A percentile compares a stretch with the other conserved stretches of the same genome.
phyloP scores from a whole-genome alignment of 768 basidiomycete genomes.

The Tremella mesenterica region DNA sequence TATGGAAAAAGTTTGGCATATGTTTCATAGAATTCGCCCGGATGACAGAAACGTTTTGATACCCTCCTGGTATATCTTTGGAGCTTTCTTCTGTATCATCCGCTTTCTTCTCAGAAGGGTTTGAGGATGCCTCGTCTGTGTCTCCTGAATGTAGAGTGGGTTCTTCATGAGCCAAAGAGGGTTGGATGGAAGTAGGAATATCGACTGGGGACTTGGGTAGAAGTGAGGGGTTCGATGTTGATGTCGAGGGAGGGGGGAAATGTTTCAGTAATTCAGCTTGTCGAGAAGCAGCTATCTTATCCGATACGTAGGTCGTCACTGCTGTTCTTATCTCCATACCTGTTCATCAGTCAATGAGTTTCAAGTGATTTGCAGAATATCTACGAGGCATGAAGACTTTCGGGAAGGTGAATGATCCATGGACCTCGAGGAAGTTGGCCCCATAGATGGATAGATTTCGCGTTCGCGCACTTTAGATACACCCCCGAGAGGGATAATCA shows the following conservation, averaged over 20 bases:
- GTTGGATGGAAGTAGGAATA: conserved; percentile 17
- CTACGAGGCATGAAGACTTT: too few species aligned
- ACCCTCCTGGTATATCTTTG: conserved; percentile 49
- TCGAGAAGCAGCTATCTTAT: conserved; percentile 88
- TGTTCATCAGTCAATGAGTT: conserved; percentile 37
- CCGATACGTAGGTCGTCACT: conserved; percentile 90
- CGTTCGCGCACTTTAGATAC: too few species aligned
- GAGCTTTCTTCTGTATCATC: too few species aligned
- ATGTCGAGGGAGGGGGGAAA: too few species aligned
- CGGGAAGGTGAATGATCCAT: too few species aligned
- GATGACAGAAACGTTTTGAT: conserved; percentile 74
- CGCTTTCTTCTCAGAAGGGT: too few species aligned
- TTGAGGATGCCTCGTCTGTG: too few species aligned
- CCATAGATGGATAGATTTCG: too few species aligned
- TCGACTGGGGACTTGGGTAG: too few species aligned
- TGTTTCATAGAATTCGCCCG: conserved; percentile 99
- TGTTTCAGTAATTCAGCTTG: conserved; percentile 40
- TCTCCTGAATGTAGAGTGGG: background rate
- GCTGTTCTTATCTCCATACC: conserved; percentile 96
- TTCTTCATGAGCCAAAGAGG: background rate
- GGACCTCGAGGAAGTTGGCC: background rate
- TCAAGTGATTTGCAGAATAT: background rate
- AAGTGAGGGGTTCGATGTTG: too few species aligned
- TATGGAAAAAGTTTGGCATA: conserved; percentile 86
- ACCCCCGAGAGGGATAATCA: too few species aligned